Conservation (phyloP, 306 rosid species). For the Geum urbanum region DNA sequence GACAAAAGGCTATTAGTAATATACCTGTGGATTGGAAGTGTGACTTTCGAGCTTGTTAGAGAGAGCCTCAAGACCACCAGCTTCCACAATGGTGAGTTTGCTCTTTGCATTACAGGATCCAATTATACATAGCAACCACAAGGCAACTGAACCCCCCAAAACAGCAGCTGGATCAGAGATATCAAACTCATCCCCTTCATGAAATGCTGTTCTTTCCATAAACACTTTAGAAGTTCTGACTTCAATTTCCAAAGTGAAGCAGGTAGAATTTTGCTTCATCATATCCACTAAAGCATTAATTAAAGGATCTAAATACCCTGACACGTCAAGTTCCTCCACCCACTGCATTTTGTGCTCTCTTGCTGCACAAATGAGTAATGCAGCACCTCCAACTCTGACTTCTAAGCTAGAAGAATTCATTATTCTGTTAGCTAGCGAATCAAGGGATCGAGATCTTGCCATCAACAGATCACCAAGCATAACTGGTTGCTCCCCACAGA, state of each 20-base stretch:
- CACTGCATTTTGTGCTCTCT: constrained; percentile 67
- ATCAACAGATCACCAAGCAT: constrained; percentile 62
- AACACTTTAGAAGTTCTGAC: constrained; percentile 55
- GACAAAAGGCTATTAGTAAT: constrained; percentile 7
- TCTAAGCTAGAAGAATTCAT: constrained; percentile 70
- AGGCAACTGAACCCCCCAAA: constrained; percentile 69
- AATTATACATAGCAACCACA: constrained; percentile 79
- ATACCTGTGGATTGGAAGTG: constrained; percentile 79
- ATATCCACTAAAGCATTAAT: constrained; percentile 68
- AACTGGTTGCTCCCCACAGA: constrained; percentile 69
- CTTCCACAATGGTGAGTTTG: constrained; percentile 61
- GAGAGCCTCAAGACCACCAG: constrained; percentile 84
- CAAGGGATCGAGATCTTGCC: constrained; percentile 51
- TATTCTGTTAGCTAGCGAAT: constrained; percentile 72
- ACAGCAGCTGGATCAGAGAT: constrained; percentile 60
- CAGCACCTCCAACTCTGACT: constrained; percentile 75
- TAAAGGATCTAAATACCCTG: constrained; percentile 55
- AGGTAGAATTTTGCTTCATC: constrained; percentile 54
- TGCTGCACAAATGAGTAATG: constrained; percentile 73
- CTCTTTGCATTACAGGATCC: constrained; percentile 55
- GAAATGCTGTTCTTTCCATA: constrained; percentile 65
- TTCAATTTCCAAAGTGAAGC: constrained; percentile 57
- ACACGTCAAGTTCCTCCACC: constrained; percentile 61
- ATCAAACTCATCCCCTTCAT: constrained; percentile 62
- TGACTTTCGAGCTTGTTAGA: constrained; percentile 62